phyloP scores from a whole-genome alignment of 1,139 yeast species.

The Blastobotrys apis region DNA sequence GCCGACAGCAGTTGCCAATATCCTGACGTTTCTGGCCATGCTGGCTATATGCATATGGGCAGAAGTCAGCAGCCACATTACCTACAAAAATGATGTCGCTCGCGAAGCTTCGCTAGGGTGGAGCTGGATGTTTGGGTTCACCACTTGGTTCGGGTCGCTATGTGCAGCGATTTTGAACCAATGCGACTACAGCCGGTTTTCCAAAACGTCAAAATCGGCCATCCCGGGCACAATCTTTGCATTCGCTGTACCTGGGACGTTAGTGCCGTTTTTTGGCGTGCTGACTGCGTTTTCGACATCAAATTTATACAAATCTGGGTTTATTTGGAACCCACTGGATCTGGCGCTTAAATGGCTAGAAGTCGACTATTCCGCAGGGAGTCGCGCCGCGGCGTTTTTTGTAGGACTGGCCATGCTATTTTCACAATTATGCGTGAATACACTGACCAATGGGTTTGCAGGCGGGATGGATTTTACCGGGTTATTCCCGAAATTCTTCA shows the following conservation, averaged over 20 bases:
- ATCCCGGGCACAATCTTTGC: constrained; percentile 27
- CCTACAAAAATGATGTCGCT: not conserved
- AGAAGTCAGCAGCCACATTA: constrained; percentile 1
- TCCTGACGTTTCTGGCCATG: constrained; percentile 21
- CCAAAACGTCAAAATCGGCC: constrained; percentile 27
- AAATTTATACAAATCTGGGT: constrained; percentile 30
- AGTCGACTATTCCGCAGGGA: constrained; percentile 18
- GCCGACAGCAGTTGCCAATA: constrained; percentile 21
- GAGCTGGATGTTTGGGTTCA: constrained; percentile 28
- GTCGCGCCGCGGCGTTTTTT: constrained; percentile 42
- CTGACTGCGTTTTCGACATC: constrained; percentile 35
- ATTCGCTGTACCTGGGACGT: constrained; percentile 32
- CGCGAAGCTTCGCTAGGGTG: constrained; percentile 20
- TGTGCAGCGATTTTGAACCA: constrained; percentile 38
- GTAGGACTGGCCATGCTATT: constrained; percentile 43
- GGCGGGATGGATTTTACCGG: constrained; percentile 53
- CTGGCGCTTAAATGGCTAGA: constrained; percentile 22
- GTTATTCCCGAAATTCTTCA: constrained; percentile 46
- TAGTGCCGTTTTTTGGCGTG: constrained; percentile 41
- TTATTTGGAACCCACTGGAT: constrained; percentile 20
- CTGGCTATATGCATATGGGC: constrained; percentile 27
- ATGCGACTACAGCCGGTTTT: constrained; percentile 44
- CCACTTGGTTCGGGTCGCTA: constrained; percentile 24
- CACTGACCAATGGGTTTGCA: constrained; percentile 49
- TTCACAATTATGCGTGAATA: constrained; percentile 47